Evolutionary conservation across 495 filamentous ascomycete species (phyloP).

Genomic region (Aspergillus wentii): DNA sequence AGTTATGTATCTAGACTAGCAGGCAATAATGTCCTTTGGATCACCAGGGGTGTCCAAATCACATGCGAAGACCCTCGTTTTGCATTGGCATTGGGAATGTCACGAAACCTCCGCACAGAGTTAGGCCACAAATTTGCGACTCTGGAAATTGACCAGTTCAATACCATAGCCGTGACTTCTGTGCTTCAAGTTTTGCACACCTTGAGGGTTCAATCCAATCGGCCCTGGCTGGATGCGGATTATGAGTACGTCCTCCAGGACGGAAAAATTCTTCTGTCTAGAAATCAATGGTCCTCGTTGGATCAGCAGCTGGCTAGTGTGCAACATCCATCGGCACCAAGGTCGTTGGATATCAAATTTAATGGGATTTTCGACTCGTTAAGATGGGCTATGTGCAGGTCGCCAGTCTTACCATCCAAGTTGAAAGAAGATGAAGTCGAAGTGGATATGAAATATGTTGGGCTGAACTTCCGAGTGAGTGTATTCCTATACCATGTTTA

Average conservation of each 20-base stretch:
- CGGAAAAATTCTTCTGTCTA: slow-evolving; percentile 17
- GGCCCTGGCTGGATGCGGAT: slow-evolving; percentile 13
- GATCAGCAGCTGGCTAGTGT: slow-evolving; percentile 9
- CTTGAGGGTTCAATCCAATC: slow-evolving; percentile 7
- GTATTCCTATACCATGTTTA: too few relatives aligned
- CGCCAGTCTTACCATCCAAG: neutral
- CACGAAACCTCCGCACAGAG: slow-evolving; percentile 38
- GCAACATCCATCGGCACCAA: neutral
- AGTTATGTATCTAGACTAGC: slow-evolving; percentile 3
- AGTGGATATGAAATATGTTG: slow-evolving; percentile 33
- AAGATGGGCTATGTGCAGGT: slow-evolving; percentile 20
- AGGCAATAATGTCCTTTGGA: slow-evolving; percentile 28
- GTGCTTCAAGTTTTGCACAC: slow-evolving; percentile 16
- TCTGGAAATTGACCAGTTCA: slow-evolving; percentile 30
- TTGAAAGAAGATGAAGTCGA: slow-evolving; percentile 22
- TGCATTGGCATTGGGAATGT: slow-evolving; percentile 29
- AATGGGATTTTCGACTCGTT: slow-evolving; percentile 22
- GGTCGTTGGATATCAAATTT: slow-evolving; percentile 12
- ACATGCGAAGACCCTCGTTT: slow-evolving; percentile 32
- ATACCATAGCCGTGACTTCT: slow-evolving; percentile 4
- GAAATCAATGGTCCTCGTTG: slow-evolving; percentile 22
- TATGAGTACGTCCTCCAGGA: slow-evolving; percentile 28
- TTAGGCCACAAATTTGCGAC: slow-evolving; percentile 30
- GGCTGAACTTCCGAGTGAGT: slow-evolving; percentile 38
- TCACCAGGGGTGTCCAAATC: slow-evolving; percentile 30